Evolutionary conservation across 1,284 basidiomycete species (phyloP), one percentile per base, ranked within the genome.

Genomic region (Coniferiporia sulphurascens): DNA sequence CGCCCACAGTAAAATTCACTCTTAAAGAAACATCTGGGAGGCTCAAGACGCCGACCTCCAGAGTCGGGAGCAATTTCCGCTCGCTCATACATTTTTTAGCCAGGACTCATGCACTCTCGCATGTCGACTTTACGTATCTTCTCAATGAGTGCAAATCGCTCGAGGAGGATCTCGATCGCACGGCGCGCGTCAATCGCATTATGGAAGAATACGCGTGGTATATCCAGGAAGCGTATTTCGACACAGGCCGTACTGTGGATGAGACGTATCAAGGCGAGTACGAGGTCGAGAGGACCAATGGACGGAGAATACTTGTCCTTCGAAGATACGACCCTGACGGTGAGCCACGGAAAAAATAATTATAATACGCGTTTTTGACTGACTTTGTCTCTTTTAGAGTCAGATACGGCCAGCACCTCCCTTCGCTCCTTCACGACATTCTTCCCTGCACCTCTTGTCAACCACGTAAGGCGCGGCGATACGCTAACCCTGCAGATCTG

Each of bases 211-310:
- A 62, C 38, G 54, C 57, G 5, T 36, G 45, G 27, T 59, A 62
- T 53, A 53, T 62, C 4, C 61, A 62, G 49, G 61, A 62, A 46
- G 58, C 61, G 17, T 62, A 62, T 21, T 62, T 62, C 44, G 61
- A 62, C 53, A 57, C 48, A 1, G 58, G 58, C 6, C 52, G 55
- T 9, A 62, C 58, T 13, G 61, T 62, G n/a, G 61, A 62, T 44
- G 57, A 62, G 48, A 58, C 61, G 21, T 59, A 62, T 43, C 43
- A 58, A 21, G 61, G 61, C n/a, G 61, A 62, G 38, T 62, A 62
- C 44, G 61, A 62, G 38, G 58, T 62, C 41, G 61, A 62, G 41
- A 48, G 56, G 10, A 52, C 51, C 50, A 32, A 36, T 35, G 60
- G 46, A 34, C 51, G 48, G 34, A 17, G 57, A 21, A 56, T 59